phyloP scores from a whole-genome alignment of 2,329 filamentous ascomycete species.

The Exserohilum turcica region DNA sequence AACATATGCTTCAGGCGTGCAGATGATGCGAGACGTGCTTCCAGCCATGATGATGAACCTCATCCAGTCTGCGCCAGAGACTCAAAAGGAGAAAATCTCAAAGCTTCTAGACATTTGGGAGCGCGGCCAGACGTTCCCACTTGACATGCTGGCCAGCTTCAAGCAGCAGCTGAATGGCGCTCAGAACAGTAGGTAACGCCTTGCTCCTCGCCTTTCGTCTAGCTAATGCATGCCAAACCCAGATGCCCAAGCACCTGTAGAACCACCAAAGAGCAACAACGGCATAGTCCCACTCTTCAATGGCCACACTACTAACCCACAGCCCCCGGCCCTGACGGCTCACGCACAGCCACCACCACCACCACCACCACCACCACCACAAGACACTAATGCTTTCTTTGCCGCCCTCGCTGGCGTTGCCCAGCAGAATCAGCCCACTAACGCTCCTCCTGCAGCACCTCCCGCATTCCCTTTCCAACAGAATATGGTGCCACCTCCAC shows the following conservation, averaged over 20 bases:
- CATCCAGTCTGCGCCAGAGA: conserved; percentile 80
- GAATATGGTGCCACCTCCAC: conserved; percentile 38
- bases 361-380: too few species aligned
- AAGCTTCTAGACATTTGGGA: conserved; percentile 99
- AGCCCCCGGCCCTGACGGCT: conserved; percentile 25
- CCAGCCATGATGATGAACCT: conserved; percentile 96
- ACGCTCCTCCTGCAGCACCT: conserved; percentile 29
- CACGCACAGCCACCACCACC: too few species aligned
- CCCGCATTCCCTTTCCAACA: conserved; percentile 37
- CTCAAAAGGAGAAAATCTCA: conserved; percentile 96
- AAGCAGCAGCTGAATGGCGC: conserved; percentile 75
- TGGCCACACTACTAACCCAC: conserved; percentile 39
- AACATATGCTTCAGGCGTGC: conserved; percentile 91
- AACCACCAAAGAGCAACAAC: conserved; percentile 35
- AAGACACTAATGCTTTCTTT: conserved; percentile 40
- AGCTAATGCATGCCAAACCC: conserved; percentile 12
- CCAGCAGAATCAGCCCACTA: conserved; percentile 40
- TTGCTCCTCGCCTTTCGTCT: conserved; percentile 14
- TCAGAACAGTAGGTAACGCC: conserved; percentile 66
- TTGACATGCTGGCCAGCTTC: conserved; percentile 78
- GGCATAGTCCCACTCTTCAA: conserved; percentile 24
- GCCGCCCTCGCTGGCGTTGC: conserved; percentile 41
- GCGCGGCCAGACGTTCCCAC: conserved; percentile 88
- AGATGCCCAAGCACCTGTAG: conserved; percentile 34
- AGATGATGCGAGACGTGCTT: conserved; percentile 94